Percentiles rank a stretch among this genome's conserved stretches.
phyloP scores from a whole-genome alignment of 1,284 basidiomycete genomes.

The Ustilago nuda region DNA sequence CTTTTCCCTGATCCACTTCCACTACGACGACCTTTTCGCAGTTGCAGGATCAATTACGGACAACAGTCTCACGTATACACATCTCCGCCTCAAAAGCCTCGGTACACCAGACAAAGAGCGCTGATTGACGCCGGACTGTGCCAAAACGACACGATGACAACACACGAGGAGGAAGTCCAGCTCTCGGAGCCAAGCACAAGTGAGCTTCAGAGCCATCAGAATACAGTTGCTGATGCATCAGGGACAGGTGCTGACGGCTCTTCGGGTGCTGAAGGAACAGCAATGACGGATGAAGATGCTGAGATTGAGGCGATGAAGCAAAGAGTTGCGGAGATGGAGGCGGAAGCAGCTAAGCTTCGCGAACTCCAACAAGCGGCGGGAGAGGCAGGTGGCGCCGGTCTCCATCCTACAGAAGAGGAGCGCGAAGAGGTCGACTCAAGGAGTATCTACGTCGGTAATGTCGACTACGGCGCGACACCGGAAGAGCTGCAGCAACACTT shows the following conservation, averaged over 20 bases:
- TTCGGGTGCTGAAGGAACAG: slow-evolving; percentile 17
- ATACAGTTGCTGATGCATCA: slow-evolving; percentile 10
- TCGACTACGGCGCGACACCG: slow-evolving; percentile 96
- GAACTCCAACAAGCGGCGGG: slow-evolving; percentile 89
- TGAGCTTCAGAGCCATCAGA: slow-evolving; percentile 24
- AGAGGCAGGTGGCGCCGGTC: slow-evolving; percentile 67
- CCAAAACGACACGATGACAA: slow-evolving; percentile 27
- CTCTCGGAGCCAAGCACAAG: slow-evolving; percentile 41
- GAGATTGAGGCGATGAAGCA: slow-evolving; percentile 83
- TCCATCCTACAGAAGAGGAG: slow-evolving; percentile 63
- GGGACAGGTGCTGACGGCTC: background rate
- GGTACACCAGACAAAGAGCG: background rate
- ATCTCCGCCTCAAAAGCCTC: background rate
- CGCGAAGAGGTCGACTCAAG: slow-evolving; percentile 81
- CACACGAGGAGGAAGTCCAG: slow-evolving; percentile 49
- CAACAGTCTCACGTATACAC: background rate
- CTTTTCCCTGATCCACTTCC: slow-evolving; percentile 2
- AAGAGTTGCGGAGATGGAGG: slow-evolving; percentile 81
- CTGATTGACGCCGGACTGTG: background rate
- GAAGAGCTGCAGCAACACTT: slow-evolving; percentile 99
- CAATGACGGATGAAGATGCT: slow-evolving; percentile 61
- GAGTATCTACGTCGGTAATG: slow-evolving; percentile 97
- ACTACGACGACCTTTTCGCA: slow-evolving; percentile 7
- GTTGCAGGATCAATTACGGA: background rate
- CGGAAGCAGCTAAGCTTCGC: slow-evolving; percentile 85